phyloP scores from a whole-genome alignment of 2,329 filamentous ascomycete genomes.

The Colletotrichum echinochloae region DNA sequence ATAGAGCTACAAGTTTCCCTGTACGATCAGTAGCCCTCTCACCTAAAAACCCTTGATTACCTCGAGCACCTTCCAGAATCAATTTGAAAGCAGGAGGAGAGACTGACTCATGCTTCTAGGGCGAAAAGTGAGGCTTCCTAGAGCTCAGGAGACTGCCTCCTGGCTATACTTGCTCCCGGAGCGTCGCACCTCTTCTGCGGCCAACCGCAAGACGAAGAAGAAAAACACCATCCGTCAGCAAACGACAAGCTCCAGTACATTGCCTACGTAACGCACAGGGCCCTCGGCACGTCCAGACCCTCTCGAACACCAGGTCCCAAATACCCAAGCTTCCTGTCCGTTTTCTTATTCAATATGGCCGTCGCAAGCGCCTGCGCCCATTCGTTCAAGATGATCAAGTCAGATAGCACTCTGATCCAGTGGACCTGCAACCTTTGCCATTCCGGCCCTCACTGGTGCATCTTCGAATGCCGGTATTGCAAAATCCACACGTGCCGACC shows the following conservation, averaged over 20 bases:
- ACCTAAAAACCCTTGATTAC: not conserved
- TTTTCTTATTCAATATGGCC: conserved; percentile 55
- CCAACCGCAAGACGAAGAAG: not conserved
- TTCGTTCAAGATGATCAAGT: conserved; percentile 75
- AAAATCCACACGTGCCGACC: conserved; percentile 73
- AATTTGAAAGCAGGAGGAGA: not conserved
- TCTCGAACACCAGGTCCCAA: not conserved
- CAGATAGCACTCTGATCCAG: conserved; percentile 72
- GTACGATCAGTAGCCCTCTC: not conserved
- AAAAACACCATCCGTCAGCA: not conserved
- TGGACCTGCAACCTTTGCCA: conserved; percentile 75
- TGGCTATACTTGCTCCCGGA: not conserved
- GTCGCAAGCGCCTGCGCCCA: conserved; percentile 70
- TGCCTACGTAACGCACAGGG: conserved; percentile 19
- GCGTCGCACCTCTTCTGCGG: not conserved
- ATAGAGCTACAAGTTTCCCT: not conserved
- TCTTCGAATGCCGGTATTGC: conserved; percentile 77
- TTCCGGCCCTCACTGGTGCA: conserved; percentile 74
- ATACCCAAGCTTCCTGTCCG: not conserved
- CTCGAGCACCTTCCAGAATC: conserved; percentile 10
- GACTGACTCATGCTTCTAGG: conserved; percentile 10
- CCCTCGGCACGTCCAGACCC: not conserved
- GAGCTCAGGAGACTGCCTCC: not conserved
- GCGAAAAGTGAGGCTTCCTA: not conserved
- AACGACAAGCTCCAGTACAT: not conserved